These are phyloP conservation scores for Proliferodiscus dingleyae DNA, from an alignment of 2,329 filamentous ascomycete species.

Conservation along the genomic window DNA sequence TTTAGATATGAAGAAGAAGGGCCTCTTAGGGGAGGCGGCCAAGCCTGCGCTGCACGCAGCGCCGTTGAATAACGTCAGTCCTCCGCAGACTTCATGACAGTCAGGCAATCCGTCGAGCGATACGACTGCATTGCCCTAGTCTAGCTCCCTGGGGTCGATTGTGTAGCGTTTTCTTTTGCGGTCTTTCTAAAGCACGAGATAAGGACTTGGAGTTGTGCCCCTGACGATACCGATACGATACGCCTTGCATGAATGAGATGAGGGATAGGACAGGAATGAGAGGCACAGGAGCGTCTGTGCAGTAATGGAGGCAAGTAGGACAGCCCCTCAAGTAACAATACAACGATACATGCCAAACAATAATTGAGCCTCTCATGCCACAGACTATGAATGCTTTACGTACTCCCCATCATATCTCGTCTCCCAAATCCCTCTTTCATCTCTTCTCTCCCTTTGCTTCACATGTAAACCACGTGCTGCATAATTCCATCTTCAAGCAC, in stretches of 20 bases:
- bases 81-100: conserved; percentile 20
- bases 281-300: background rate
- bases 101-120: background rate
- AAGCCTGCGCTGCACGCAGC: conserved; percentile 86
- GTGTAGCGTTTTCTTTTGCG: background rate
- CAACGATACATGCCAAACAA: too few relatives aligned
- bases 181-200: too few relatives aligned
- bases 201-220: background rate
- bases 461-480: too few relatives aligned
- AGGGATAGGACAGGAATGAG: background rate
- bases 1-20: conserved; percentile 61
- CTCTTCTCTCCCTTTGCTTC: too few relatives aligned
- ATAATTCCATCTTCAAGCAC: too few relatives aligned
- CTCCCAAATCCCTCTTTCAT: too few relatives aligned
- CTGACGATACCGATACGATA: background rate
- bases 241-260: background rate
- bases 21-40: conserved; percentile 45
- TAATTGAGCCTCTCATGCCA: too few relatives aligned
- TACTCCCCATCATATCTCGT: too few relatives aligned
- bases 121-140: too few relatives aligned
- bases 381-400: too few relatives aligned
- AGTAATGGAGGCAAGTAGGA: background rate
- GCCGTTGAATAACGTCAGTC: conserved; percentile 69
- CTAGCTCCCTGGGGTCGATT: too few relatives aligned
- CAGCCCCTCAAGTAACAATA: too few relatives aligned